phyloP scores from a whole-genome alignment of 2,329 filamentous ascomycete genomes.

The Fusarium albidum region DNA sequence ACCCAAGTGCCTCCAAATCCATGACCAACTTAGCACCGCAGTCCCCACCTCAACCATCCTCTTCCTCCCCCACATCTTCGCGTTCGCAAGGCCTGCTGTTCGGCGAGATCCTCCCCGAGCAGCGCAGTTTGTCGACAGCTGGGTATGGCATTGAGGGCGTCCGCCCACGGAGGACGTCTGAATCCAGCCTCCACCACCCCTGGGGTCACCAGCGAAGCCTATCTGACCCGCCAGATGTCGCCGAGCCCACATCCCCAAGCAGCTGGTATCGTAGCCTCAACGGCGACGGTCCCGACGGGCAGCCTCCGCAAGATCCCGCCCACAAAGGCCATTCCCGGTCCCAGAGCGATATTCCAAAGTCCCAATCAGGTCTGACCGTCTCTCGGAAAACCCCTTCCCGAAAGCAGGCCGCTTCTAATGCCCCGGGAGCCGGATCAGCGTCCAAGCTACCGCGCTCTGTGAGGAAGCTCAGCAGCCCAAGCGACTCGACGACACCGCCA shows the following conservation, averaged over 20 bases:
- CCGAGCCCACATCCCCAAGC: constrained; percentile 70
- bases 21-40: constrained; percentile 45
- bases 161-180: constrained; percentile 70
- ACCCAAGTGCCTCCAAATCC: constrained; percentile 46
- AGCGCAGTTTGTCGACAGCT: constrained; percentile 58
- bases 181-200: constrained; percentile 70
- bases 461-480: constrained; percentile 54
- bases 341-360: constrained; percentile 66
- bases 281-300: constrained; percentile 34
- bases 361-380: constrained; percentile 43
- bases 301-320: constrained; percentile 32
- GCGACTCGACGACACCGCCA: constrained; percentile 56
- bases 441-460: constrained; percentile 58
- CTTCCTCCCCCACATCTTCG: constrained; percentile 45
- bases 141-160: constrained; percentile 68
- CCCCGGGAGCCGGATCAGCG: constrained; percentile 39
- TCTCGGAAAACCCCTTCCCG: constrained; percentile 44
- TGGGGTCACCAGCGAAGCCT: constrained; percentile 60
- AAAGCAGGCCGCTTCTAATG: constrained; percentile 37
- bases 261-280: constrained; percentile 66
- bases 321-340: constrained; percentile 56
- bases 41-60: constrained; percentile 44
- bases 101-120: constrained; percentile 74
- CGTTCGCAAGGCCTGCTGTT: constrained; percentile 69
- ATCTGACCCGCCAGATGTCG: constrained; percentile 61